A percentile compares a stretch with the other conserved stretches of the same genome.
phyloP scores from a whole-genome alignment of 257 asterid species.

The Eustoma russellianum region DNA sequence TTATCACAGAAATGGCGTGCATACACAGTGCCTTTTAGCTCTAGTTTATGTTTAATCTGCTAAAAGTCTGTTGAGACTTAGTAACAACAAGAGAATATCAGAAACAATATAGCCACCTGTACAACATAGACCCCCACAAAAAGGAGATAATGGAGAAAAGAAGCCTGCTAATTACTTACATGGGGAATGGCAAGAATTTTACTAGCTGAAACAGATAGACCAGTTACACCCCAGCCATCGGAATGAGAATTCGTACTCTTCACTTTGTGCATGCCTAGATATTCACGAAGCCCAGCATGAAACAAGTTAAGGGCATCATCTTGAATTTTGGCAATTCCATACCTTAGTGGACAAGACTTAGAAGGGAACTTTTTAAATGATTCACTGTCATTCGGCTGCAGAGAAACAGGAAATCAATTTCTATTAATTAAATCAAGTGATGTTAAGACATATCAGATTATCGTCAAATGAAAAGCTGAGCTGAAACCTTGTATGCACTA shows the following conservation, averaged over 20 bases:
- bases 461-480: constrained; percentile 5
- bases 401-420: constrained; percentile 7
- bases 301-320: constrained; percentile 78
- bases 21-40: too few relatives aligned
- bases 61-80: too few relatives aligned
- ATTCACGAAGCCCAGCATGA: constrained; percentile 80
- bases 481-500: constrained; percentile 68
- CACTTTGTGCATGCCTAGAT: constrained; percentile 39
- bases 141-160: neutral
- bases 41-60: too few relatives aligned
- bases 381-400: constrained; percentile 54
- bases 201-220: constrained; percentile 84
- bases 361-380: constrained; percentile 80
- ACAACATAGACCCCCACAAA: too few relatives aligned
- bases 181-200: constrained; percentile 68
- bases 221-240: constrained; percentile 77
- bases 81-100: too few relatives aligned
- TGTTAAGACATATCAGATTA: neutral
- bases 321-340: constrained; percentile 74
- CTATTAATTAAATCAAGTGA: neutral
- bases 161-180: constrained; percentile 36
- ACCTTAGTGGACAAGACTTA: constrained; percentile 78
- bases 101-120: too few relatives aligned
- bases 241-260: constrained; percentile 32
- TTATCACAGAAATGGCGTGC: too few relatives aligned